phyloP scores from a whole-genome alignment of 352 stramenopile genomes.

The Globisporangium megalacanthum region DNA sequence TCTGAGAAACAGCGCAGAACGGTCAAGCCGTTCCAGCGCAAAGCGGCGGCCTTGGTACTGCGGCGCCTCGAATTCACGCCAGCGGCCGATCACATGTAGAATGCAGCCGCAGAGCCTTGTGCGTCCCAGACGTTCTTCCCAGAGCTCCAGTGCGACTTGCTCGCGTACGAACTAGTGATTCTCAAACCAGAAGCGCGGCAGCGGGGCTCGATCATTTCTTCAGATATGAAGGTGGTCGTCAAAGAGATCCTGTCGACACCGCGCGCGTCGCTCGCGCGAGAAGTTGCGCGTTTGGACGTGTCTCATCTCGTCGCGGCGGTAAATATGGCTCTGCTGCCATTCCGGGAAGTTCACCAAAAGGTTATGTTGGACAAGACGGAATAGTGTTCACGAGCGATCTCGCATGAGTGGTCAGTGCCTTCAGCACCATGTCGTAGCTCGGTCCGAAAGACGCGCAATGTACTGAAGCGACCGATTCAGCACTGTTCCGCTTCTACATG shows the following conservation, averaged over 20 bases:
- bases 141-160: too few relatives aligned
- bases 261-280: too few relatives aligned
- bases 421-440: conserved; percentile 17
- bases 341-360: conserved; percentile 75
- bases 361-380: conserved; percentile 69
- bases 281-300: conserved; percentile 51
- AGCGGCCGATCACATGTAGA: conserved; percentile 84
- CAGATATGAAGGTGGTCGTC: conserved; percentile 75
- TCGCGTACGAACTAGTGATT: too few relatives aligned
- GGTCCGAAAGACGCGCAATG: too few relatives aligned
- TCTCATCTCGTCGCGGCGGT: conserved; percentile 47
- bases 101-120: too few relatives aligned
- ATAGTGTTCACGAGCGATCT: conserved; percentile 28
- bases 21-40: too few relatives aligned
- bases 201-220: conserved; percentile 56
- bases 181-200: conserved; percentile 81
- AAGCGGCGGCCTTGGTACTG: too few relatives aligned
- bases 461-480: too few relatives aligned
- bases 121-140: too few relatives aligned
- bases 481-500: too few relatives aligned
- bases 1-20: too few relatives aligned
- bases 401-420: conserved; percentile 31
- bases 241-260: conserved; percentile 56
- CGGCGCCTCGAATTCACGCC: too few relatives aligned
- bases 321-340: conserved; percentile 76